Percentiles rank a stretch among this genome's conserved stretches.
phyloP scores from a whole-genome alignment of 2,329 filamentous ascomycete genomes.

The Fusarium bulbicola region DNA sequence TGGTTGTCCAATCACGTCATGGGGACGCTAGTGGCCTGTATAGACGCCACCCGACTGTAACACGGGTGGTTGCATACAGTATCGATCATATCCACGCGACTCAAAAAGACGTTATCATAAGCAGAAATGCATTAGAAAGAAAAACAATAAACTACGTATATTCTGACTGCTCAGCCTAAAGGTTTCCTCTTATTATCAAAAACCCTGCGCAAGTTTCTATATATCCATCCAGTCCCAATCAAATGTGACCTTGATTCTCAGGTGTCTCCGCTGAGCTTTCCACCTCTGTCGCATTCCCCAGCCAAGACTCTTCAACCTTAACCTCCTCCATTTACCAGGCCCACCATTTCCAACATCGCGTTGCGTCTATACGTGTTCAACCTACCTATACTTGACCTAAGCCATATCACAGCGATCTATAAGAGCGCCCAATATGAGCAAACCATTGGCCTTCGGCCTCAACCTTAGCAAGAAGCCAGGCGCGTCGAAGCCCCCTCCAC shows the following conservation, averaged over 20 bases:
- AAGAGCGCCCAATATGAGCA: constrained; percentile 52
- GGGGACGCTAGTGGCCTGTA: constrained; percentile 27
- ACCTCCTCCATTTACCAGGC: background rate
- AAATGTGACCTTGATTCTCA: background rate
- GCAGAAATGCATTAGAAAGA: background rate
- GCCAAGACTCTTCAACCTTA: constrained; percentile 6
- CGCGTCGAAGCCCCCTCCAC: constrained; percentile 58
- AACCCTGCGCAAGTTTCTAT: background rate
- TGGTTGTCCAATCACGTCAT: constrained; percentile 42
- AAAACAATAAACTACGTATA: background rate
- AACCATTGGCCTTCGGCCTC: constrained; percentile 65
- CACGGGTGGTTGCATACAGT: background rate
- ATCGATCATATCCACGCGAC: background rate
- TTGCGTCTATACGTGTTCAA: background rate
- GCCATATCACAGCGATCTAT: background rate
- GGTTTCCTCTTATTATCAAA: too few species aligned
- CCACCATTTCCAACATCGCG: background rate
- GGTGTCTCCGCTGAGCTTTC: background rate
- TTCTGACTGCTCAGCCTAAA: background rate
- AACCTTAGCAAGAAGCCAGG: constrained; percentile 67
- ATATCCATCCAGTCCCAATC: background rate
- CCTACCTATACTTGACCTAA: background rate
- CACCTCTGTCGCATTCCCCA: background rate
- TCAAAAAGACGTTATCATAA: background rate
- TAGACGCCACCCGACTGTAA: constrained; percentile 24